phyloP scores from a whole-genome alignment of 1,139 yeast species.

The Lodderomyces margitis region DNA sequence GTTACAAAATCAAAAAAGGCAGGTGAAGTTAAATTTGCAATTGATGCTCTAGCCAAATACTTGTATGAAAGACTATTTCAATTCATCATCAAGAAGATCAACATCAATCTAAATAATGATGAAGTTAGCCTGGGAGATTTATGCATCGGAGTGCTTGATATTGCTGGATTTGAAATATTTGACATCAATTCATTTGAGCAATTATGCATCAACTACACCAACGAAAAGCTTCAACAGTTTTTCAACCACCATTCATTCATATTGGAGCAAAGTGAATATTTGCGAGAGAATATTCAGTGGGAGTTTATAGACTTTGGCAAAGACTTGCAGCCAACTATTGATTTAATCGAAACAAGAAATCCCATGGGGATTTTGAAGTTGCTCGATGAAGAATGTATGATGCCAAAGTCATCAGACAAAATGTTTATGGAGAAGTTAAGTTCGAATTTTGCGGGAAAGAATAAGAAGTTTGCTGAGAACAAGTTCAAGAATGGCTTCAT shows the following conservation, averaged over 20 bases:
- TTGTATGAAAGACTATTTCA: constrained; percentile 84
- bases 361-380: constrained; percentile 89
- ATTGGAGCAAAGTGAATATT: constrained; percentile 91
- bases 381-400: constrained; percentile 91
- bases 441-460: constrained; percentile 49
- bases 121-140: constrained; percentile 44
- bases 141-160: constrained; percentile 90
- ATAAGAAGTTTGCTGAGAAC: constrained; percentile 66
- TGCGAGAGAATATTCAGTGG: constrained; percentile 94
- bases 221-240: constrained; percentile 93
- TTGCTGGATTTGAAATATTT: constrained; percentile 97
- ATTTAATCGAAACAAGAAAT: constrained; percentile 71
- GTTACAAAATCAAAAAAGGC: constrained; percentile 81
- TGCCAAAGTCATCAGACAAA: constrained; percentile 84
- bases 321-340: constrained; percentile 92
- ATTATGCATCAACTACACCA: constrained; percentile 92
- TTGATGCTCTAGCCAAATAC: constrained; percentile 87
- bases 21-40: constrained; percentile 72
- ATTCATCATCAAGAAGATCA: constrained; percentile 72
- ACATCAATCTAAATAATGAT: constrained; percentile 53
- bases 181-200: constrained; percentile 92
- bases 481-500: constrained; percentile 70
- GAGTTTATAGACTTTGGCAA: constrained; percentile 95
- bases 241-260: constrained; percentile 98
- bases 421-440: constrained; percentile 81